Conservation (phyloP, 306 rosid species). For the Casuarina equisetifolia region DNA sequence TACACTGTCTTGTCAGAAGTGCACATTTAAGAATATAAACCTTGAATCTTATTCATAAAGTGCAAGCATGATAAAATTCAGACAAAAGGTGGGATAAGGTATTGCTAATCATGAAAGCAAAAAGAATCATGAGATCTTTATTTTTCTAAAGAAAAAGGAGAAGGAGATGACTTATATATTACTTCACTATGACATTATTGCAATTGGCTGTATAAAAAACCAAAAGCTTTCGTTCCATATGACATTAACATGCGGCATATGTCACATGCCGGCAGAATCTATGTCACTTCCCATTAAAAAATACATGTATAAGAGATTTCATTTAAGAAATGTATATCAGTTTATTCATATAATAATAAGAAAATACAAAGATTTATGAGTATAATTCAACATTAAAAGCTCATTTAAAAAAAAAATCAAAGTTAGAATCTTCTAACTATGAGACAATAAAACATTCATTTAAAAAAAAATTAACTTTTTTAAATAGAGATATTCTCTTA, state of each 20-base stretch:
- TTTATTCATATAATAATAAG: too few relatives aligned
- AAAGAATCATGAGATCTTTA: neutral
- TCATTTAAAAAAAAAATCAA: too few relatives aligned
- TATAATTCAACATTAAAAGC: too few relatives aligned
- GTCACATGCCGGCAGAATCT: neutral
- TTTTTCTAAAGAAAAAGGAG: neutral
- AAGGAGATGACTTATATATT: neutral
- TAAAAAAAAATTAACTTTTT: too few relatives aligned
- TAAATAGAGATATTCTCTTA: too few relatives aligned
- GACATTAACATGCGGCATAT: neutral
- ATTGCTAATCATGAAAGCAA: neutral
- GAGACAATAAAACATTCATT: too few relatives aligned
- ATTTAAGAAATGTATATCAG: too few relatives aligned
- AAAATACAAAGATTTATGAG: too few relatives aligned
- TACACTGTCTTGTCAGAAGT: neutral
- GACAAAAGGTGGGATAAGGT: constrained; percentile 16
- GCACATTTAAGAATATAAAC: constrained; percentile 1
- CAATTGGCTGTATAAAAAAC: neutral
- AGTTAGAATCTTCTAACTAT: too few relatives aligned
- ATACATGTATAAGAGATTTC: neutral
- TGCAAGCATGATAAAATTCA: constrained; percentile 12
- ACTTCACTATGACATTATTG: neutral
- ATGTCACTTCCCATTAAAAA: too few relatives aligned
- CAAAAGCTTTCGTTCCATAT: neutral
- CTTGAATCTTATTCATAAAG: constrained; percentile 28